Base-by-base conservation (phyloP, 805 yeast species). In the Yarrowia hollandica region DNA sequence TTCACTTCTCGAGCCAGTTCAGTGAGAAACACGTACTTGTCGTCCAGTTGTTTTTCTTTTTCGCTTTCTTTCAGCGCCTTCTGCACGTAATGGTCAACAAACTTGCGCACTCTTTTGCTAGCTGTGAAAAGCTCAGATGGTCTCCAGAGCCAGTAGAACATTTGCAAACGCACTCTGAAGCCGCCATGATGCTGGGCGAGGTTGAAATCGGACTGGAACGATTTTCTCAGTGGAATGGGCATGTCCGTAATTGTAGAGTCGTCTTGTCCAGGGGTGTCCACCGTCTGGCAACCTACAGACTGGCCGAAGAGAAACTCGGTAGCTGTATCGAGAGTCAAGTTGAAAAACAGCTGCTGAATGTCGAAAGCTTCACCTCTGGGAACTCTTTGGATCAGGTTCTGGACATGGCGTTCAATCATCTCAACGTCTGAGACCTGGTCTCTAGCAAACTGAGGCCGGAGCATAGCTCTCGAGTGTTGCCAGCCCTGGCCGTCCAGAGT, bases 1-100 rank as follows among this genome's bases (percentile, higher is more conserved):
- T 76, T 72, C 8, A 82, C 78, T 65, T 78, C 77, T 67, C 77
- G 76, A 48, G 73, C 79, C 62, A 80, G 72, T 64, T 79, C 82
- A 42, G 74, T 71, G 60, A 80, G 73, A 66, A 80, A 79, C 8
- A 77, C 74, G 62, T 77, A 79, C n/a, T 76, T 72, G 37, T 71
- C 78, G 31, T 71, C 59, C 1, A 18, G 11, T 26, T 25, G 0
- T 22, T 60, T 39, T 9, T 39, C 38, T 10, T 62, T 46, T 12
- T 19, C 34, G 4, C 34, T 30, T 25, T 63, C 64, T 42, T 77
- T 67, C 4, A 44, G 52, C 18, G 78, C 80, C 46, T 64, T 64
- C 23, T 70, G 55, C 22, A 77, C 81, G 62, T 74, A 78, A 59
- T 64, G 69, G 61, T 77, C 74, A 18, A 76, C 74, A 67, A 69